A percentile compares a stretch with the other conserved stretches of the same genome.
Evolutionary conservation across 2,329 filamentous ascomycete species (phyloP).

Genomic region (Pochonia chlamydosporia): DNA sequence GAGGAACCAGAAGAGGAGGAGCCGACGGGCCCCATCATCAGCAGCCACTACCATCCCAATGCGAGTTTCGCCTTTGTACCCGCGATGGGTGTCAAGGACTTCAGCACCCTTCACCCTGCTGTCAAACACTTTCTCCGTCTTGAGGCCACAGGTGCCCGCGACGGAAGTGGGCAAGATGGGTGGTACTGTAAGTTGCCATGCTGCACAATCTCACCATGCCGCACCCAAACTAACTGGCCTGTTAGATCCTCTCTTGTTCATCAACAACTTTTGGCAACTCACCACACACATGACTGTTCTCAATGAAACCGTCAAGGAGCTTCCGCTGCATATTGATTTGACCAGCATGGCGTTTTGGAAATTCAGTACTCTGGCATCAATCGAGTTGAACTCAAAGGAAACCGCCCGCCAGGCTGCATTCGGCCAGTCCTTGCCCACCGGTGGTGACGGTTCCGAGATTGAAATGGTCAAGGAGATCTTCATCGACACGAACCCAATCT

Average conservation of each 20-base stretch:
- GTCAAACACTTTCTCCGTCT: slow-evolving; percentile 72
- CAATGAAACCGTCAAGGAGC: slow-evolving; percentile 78
- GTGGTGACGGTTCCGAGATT: slow-evolving; percentile 86
- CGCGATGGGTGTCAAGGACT: slow-evolving; percentile 65
- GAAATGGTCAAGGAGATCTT: slow-evolving; percentile 97
- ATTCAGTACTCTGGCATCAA: slow-evolving; percentile 75
- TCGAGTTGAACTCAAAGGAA: slow-evolving; percentile 85
- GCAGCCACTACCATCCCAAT: slow-evolving; percentile 92
- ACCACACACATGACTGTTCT: slow-evolving; percentile 84
- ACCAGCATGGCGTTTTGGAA: slow-evolving; percentile 84
- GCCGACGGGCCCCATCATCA: slow-evolving; percentile 61
- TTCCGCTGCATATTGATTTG: slow-evolving; percentile 79
- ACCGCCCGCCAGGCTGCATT: slow-evolving; percentile 71
- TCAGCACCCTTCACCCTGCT: slow-evolving; percentile 63
- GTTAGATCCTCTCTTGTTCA: slow-evolving; percentile 71
- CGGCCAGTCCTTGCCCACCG: slow-evolving; percentile 64
- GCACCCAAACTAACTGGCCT: slow-evolving; percentile 12
- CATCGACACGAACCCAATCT: slow-evolving; percentile 87
- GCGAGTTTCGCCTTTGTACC: slow-evolving; percentile 85
- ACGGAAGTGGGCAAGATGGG: slow-evolving; percentile 76
- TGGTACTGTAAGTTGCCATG: slow-evolving; percentile 69
- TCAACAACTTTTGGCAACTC: slow-evolving; percentile 98
- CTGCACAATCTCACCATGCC: neutral
- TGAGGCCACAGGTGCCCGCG: slow-evolving; percentile 74
- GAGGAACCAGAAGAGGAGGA: slow-evolving; percentile 47